phyloP scores from a whole-genome alignment of 495 filamentous ascomycete genomes.

The Podospora pseudocomata region DNA sequence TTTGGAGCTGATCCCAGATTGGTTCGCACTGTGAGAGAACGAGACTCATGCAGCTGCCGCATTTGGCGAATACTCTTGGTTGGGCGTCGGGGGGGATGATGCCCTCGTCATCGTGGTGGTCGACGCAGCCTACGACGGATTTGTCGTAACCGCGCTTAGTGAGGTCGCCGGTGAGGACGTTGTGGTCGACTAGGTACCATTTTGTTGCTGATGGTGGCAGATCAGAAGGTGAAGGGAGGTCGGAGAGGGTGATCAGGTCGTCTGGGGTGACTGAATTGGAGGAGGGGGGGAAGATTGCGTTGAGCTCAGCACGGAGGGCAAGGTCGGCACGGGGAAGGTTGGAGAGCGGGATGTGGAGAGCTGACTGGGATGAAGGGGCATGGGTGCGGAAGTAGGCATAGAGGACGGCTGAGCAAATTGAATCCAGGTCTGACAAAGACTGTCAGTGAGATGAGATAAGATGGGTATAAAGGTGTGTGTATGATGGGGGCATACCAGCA shows the following conservation, averaged over 20 bases:
- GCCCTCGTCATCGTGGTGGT: constrained; percentile 86
- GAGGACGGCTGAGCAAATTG: constrained; percentile 78
- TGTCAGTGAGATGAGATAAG: constrained; percentile 17
- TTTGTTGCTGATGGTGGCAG: constrained; percentile 39
- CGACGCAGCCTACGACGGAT: constrained; percentile 70
- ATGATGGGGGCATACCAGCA: constrained; percentile 48
- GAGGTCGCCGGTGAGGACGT: constrained; percentile 60
- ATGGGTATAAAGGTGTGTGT: background rate
- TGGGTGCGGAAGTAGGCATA: constrained; percentile 75
- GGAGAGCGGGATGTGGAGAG: constrained; percentile 73
- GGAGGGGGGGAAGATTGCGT: constrained; percentile 47
- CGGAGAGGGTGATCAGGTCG: constrained; percentile 52
- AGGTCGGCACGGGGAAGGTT: constrained; percentile 71
- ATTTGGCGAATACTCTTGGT: constrained; percentile 63
- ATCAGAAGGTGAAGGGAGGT: constrained; percentile 35
- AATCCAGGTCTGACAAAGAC: constrained; percentile 70
- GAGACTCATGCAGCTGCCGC: constrained; percentile 78
- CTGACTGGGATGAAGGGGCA: constrained; percentile 30
- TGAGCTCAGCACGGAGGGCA: constrained; percentile 74
- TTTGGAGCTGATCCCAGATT: constrained; percentile 50
- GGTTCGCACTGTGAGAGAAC: constrained; percentile 60
- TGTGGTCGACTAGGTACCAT: constrained; percentile 87
- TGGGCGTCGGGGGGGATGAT: constrained; percentile 50
- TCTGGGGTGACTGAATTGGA: constrained; percentile 30
- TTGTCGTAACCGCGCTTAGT: constrained; percentile 30